Evolutionary conservation across 2,329 filamentous ascomycete species (phyloP), one percentile per base, ranked within the genome.

Genomic region (Xylariaceae sp.): DNA sequence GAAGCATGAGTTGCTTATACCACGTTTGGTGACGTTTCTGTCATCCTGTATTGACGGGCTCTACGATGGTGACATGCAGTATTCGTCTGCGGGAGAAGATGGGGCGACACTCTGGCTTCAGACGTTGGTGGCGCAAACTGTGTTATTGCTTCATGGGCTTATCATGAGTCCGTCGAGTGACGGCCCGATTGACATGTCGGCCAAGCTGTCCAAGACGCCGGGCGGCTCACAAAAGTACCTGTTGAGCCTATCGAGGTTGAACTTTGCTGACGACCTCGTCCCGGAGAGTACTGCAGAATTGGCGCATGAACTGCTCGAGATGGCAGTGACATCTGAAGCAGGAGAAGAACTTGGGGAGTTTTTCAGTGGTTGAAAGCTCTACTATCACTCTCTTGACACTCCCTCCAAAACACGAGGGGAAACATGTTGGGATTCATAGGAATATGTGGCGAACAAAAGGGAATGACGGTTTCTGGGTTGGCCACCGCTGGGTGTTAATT

Each of bases 211-310:
- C 0, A 82, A 82, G 7, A 83, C 89, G 0, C 80, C 84, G 4
- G 90, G 90, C 2, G 89, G 87, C 0, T 83, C 85, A 55, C 91
- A 96, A 69, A 91, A 92, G 55, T 93, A 95, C 68, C 78, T 95
- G 1, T 83, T 97, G 8, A 85, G 86, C 1, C 77, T 99, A 50
- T 92, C 90, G 0, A 78, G 93, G 48, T 76, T 97, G n/a, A 91
- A 90, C 0, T 97, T 96, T 72, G 87, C 85, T 4, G 84, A 86
- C 53, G 88, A 90, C 35, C 73, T 89, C 7, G 82, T 94, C 9
- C 80, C 95, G 34, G 92, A 97, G 73, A 89, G 90, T 64, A 90
- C 91, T 0, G 84, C 88, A 1, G 89, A 93, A 64, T 86, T 88
- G 73, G 93, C 94, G 2, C 87, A 93, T 66, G 85, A 89, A 68